Conservation (phyloP, 2,329 filamentous ascomycete species). For the Huntiella abstrusa region DNA sequence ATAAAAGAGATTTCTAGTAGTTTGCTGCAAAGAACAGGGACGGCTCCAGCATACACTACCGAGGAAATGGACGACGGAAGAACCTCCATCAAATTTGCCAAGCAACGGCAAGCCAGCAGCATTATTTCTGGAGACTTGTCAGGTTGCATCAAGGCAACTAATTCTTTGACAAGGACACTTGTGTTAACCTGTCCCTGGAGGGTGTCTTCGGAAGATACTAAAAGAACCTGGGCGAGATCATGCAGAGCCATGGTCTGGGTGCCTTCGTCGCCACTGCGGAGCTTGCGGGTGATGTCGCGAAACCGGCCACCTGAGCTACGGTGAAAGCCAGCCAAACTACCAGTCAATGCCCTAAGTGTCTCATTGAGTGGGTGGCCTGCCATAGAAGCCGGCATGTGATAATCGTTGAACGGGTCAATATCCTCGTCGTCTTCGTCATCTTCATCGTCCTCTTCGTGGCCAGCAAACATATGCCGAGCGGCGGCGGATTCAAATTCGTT, state of each 20-base stretch:
- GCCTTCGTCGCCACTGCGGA: conserved; percentile 73
- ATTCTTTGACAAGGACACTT: conserved; percentile 86
- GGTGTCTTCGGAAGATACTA: conserved; percentile 94
- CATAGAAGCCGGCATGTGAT: conserved; percentile 26
- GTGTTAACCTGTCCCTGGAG: conserved; percentile 87
- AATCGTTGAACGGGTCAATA: conserved; percentile 43
- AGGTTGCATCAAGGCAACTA: conserved; percentile 80
- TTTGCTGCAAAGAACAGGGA: conserved; percentile 87
- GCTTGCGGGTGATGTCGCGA: conserved; percentile 53
- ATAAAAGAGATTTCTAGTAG: conserved; percentile 92
- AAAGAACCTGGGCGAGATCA: conserved; percentile 77
- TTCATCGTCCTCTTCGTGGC: conserved; percentile 45
- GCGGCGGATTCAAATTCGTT: conserved; percentile 33
- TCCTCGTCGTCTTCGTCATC: conserved; percentile 48
- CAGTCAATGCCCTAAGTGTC: conserved; percentile 70
- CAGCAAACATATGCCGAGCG: conserved; percentile 46
- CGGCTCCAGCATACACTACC: conserved; percentile 92
- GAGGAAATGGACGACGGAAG: conserved; percentile 82
- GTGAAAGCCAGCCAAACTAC: conserved; percentile 68
- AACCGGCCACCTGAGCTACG: conserved; percentile 41
- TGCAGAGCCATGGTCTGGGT: conserved; percentile 82
- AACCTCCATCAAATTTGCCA: conserved; percentile 96
- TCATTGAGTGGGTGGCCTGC: conserved; percentile 46
- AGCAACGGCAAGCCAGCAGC: conserved; percentile 84
- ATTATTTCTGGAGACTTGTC: conserved; percentile 86